Conservation (phyloP, 2,329 filamentous ascomycete genomes). For the Calonectria hongkongensis region DNA sequence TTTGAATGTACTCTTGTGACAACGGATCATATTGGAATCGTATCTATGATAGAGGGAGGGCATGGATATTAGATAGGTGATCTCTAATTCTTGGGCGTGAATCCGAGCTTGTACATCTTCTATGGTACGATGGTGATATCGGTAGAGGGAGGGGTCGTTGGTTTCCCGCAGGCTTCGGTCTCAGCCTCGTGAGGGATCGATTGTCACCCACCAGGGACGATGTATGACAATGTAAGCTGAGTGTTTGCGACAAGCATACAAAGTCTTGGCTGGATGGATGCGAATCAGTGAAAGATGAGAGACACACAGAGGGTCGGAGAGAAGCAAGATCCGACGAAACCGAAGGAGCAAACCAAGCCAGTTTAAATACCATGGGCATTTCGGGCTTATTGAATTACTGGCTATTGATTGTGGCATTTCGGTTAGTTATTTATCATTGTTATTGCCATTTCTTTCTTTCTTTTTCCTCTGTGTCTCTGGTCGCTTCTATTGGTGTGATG, state of each 20-base stretch:
- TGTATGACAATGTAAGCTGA: not conserved
- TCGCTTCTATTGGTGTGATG: constrained; percentile 6
- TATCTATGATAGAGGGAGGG: no score
- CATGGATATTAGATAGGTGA: not conserved
- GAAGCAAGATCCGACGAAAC: not conserved
- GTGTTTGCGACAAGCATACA: not conserved
- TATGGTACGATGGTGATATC: not conserved
- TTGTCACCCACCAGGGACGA: not conserved
- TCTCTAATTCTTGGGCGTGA: no score
- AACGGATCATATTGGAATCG: no score
- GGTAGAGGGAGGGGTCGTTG: not conserved
- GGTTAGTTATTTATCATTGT: constrained; percentile 13
- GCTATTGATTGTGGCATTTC: not conserved
- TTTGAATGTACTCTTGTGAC: no score
- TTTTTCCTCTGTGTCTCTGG: not conserved
- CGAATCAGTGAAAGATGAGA: not conserved
- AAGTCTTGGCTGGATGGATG: not conserved
- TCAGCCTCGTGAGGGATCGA: not conserved
- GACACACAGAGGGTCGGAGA: not conserved
- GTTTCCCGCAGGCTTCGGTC: not conserved
- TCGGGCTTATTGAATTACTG: constrained; percentile 11
- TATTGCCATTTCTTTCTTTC: constrained; percentile 17
- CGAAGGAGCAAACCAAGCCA: no score
- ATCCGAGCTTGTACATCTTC: no score
- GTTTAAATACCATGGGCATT: not conserved